A percentile compares a stretch with the other conserved stretches of the same genome.
Evolutionary conservation across 768 basidiomycete species (phyloP).

Genomic region (Xerocomellus amylosporus): DNA sequence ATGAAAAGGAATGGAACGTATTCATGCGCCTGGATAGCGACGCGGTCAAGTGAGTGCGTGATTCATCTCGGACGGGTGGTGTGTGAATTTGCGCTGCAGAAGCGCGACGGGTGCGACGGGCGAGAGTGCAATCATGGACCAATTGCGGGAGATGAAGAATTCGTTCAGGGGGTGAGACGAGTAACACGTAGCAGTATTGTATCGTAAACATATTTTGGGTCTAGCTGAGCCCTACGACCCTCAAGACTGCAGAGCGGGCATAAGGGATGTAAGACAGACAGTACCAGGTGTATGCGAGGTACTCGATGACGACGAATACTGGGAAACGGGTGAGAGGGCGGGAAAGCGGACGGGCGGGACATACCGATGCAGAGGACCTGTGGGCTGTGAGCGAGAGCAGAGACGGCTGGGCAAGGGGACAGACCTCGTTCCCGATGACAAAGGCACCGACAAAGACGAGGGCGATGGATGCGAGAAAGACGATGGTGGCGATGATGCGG

Average conservation of each 20-base stretch:
- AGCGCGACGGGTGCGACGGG: slow-evolving; percentile 42
- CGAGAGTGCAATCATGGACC: slow-evolving; percentile 64
- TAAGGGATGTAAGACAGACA: slow-evolving; percentile 88
- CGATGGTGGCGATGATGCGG: slow-evolving; percentile 74
- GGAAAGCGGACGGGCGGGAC: not conserved
- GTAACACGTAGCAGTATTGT: not conserved
- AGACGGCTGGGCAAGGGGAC: slow-evolving; percentile 29
- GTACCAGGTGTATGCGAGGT: slow-evolving; percentile 91
- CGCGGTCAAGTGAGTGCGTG: slow-evolving; percentile 55
- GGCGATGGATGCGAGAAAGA: slow-evolving; percentile 75
- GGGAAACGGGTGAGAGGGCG: slow-evolving; percentile 1
- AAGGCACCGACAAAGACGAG: slow-evolving; percentile 88
- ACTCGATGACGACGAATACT: slow-evolving; percentile 92
- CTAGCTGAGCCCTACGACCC: slow-evolving; percentile 49
- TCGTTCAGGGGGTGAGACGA: slow-evolving; percentile 62
- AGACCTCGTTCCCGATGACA: slow-evolving; percentile 62
- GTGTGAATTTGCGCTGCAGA: slow-evolving; percentile 35
- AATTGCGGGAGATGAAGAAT: slow-evolving; percentile 83
- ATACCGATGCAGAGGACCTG: slow-evolving; percentile 69
- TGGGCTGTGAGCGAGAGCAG: not conserved
- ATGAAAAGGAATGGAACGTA: slow-evolving; percentile 94
- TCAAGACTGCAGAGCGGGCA: slow-evolving; percentile 71
- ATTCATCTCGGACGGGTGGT: not conserved
- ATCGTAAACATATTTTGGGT: not conserved
- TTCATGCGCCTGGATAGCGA: slow-evolving; percentile 79